Percentiles rank a stretch among this genome's conserved stretches.
Conservation (phyloP, 2,329 filamentous ascomycete species). For the Metarhizium album region DNA sequence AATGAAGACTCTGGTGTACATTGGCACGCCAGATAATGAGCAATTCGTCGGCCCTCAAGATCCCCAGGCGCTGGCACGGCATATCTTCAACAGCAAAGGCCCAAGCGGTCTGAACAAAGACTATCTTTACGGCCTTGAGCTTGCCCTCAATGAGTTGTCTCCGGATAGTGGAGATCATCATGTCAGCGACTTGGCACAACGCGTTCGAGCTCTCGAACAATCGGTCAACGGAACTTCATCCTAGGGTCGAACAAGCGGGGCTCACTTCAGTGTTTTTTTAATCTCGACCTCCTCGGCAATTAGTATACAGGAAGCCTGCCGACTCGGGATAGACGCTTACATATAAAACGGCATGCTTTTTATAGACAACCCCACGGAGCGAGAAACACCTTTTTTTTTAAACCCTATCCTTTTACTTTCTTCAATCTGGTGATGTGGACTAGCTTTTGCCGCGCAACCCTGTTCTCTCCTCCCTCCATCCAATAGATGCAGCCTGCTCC, state of each 20-base stretch:
- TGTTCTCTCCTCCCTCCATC: background rate
- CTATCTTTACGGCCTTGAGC: conserved; percentile 74
- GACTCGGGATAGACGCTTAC: background rate
- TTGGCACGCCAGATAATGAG: conserved; percentile 84
- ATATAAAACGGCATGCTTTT: conserved; percentile 1
- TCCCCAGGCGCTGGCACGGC: conserved; percentile 63
- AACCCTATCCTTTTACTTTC: background rate
- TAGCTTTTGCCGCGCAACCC: background rate
- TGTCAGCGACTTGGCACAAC: conserved; percentile 67
- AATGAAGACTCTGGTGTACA: conserved; percentile 67
- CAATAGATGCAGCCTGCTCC: conserved; percentile 1
- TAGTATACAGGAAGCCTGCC: background rate
- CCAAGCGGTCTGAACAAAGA: conserved; percentile 85
- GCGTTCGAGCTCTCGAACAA: conserved; percentile 51
- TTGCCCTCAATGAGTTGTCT: conserved; percentile 61
- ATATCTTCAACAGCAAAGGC: conserved; percentile 66
- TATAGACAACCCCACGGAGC: background rate
- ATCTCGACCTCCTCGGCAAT: background rate
- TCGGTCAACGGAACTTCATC: conserved; percentile 1
- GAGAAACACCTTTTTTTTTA: background rate
- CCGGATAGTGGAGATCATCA: conserved; percentile 72
- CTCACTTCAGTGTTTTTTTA: background rate
- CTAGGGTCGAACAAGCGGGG: background rate
- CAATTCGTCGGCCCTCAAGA: conserved; percentile 85
- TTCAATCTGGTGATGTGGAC: background rate